Conservation (phyloP, 331 rosid genomes). For the Dryas integrifolia region DNA sequence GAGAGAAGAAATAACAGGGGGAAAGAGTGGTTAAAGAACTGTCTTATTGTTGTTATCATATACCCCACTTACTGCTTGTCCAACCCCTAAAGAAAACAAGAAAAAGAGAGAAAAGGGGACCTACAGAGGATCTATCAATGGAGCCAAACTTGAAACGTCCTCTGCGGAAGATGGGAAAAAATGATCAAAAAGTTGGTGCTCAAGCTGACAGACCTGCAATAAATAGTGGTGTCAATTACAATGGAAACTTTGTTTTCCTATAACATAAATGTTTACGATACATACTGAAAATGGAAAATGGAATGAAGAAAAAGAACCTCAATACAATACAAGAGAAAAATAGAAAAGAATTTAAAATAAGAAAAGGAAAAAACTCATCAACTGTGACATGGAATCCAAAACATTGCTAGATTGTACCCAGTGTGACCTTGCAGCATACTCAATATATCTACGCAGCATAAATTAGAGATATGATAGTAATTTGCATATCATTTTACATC, state of each 20-base stretch:
- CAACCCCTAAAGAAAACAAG: neutral
- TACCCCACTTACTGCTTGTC: conserved; percentile 3
- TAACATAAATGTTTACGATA: neutral
- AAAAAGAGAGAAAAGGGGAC: conserved; percentile 15
- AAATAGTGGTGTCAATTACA: conserved; percentile 23
- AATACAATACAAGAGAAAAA: conserved; percentile 12
- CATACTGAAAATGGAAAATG: neutral
- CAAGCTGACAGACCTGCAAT: conserved; percentile 97
- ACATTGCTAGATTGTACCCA: neutral
- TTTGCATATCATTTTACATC: neutral
- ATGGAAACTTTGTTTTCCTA: neutral
- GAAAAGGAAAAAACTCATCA: neutral
- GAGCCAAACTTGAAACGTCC: conserved; percentile 85
- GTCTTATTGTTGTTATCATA: neutral
- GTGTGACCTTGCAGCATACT: neutral
- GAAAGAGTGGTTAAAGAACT: neutral
- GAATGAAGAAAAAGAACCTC: neutral
- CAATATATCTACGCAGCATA: neutral
- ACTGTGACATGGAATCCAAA: neutral
- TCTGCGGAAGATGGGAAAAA: conserved; percentile 91
- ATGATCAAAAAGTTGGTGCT: conserved; percentile 90
- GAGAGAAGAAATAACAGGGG: too few species aligned
- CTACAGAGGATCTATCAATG: conserved; percentile 90
- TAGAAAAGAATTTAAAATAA: neutral
- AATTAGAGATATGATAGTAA: neutral